phyloP scores from a whole-genome alignment of 1,284 basidiomycete species.

The Taiwanofungus camphoratus region DNA sequence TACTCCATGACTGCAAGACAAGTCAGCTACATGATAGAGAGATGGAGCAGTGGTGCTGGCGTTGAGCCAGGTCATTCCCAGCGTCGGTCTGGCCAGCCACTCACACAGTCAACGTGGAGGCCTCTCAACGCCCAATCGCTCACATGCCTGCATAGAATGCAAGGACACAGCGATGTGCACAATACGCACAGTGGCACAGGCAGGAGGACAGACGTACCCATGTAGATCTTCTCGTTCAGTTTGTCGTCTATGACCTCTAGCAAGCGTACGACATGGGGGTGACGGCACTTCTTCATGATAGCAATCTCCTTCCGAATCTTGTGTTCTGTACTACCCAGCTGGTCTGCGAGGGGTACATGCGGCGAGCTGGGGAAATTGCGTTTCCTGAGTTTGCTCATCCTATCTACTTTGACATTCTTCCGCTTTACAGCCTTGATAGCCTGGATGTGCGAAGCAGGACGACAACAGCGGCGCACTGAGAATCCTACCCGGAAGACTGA shows the following conservation, averaged over 20 bases:
- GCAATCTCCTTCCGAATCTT: conserved; percentile 91
- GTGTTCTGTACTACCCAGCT: conserved; percentile 66
- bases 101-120: too few species aligned
- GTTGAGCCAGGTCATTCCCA: too few species aligned
- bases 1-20: conserved; percentile 82
- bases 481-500: background rate
- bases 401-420: conserved; percentile 46
- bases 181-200: background rate
- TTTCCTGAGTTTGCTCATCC: conserved; percentile 53
- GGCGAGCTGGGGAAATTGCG: conserved; percentile 43
- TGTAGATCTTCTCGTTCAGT: conserved; percentile 85
- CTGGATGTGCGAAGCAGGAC: conserved; percentile 32
- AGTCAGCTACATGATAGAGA: conserved; percentile 6
- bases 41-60: too few species aligned
- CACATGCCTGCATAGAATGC: too few species aligned
- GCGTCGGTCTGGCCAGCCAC: too few species aligned
- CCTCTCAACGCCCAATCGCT: too few species aligned
- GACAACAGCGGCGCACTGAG: background rate
- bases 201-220: conserved; percentile 57
- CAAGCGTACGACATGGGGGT: conserved; percentile 88
- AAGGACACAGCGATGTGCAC: too few species aligned
- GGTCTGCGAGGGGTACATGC: conserved; percentile 52
- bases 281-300: conserved; percentile 94
- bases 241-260: conserved; percentile 96
- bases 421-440: conserved; percentile 82